Evolutionary conservation across 371 early-diverging fungal genomes (phyloP), one percentile per base, ranked within the genome.

Genomic region (Syncephalis fuscata): DNA sequence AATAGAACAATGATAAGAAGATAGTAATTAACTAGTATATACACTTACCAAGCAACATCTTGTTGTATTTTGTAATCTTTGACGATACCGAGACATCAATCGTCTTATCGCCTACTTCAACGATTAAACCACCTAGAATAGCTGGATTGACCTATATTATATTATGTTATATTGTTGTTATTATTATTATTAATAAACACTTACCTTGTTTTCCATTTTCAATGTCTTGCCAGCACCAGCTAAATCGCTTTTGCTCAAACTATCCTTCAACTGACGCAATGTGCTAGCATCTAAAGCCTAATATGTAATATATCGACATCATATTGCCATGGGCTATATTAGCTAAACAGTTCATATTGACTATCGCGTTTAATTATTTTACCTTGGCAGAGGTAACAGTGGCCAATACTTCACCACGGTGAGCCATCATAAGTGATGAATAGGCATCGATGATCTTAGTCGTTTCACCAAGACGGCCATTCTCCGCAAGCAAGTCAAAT

Each of bases 91-190:
- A 92, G 70, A 96, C 76, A 66, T 96, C 97, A 61, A 96, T 90
- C 62, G 93, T 92, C 74, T 88, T 88, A 70, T 92, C 97, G 57
- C 97, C 95, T n/a, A 93, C 71, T 66, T 94, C 95, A 48, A 96
- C 83, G 59, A 94, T 71, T 62, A 96, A 72, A 58, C 97, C 97
- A 61, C 97, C 97, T 48, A 94, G 68, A 62, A 96, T 87, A 61
- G 76, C 67, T 51, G 92, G 81, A 74, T 94, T 87, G 66, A 87
- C 71, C 78, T 78, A 52, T 1, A 19, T 39, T 5, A 21, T 11
- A 9, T 23, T 11, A 15, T 15, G 21, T 44, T 15, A 17, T 21
- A 22, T 46, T 39, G 24, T 20, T 11, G 21, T 8, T 22, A n/a
- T n/a, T n/a, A n/a, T n/a, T n/a, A n/a, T n/a, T 5, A 51, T 7